A percentile compares a stretch with the other conserved stretches of the same genome.
Conservation (phyloP, 177 flowering plant species). For the Tripterygium wilfordii region DNA sequence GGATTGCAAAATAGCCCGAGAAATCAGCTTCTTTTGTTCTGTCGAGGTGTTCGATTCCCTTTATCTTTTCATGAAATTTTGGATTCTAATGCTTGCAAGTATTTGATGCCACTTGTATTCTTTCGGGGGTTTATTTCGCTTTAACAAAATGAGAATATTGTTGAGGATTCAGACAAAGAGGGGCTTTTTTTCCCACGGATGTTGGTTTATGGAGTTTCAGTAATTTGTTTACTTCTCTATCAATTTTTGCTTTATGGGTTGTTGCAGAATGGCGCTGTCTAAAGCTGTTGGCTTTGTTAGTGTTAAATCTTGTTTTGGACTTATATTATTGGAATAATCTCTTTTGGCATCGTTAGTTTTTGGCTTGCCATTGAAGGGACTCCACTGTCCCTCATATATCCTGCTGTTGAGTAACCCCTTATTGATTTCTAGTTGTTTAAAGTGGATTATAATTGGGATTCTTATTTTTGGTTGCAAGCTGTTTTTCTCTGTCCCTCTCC, state of each 20-base stretch:
- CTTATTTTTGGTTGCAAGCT: too few relatives aligned
- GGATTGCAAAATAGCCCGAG: too few relatives aligned
- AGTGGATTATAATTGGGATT: too few relatives aligned
- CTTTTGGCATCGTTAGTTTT: background rate
- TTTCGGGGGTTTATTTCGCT: too few relatives aligned
- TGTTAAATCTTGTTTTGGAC: background rate
- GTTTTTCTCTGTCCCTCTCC: too few relatives aligned
- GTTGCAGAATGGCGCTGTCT: slow-evolving; percentile 9
- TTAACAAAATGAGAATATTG: slow-evolving; percentile 19
- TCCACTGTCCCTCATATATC: background rate
- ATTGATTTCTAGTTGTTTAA: too few relatives aligned
- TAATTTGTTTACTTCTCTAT: slow-evolving; percentile 1
- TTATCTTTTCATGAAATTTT: too few relatives aligned
- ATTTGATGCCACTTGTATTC: too few relatives aligned
- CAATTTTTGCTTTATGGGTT: slow-evolving; percentile 9
- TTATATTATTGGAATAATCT: too few relatives aligned
- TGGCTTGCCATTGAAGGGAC: background rate
- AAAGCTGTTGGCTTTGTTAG: background rate
- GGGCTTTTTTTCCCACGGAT: slow-evolving; percentile 5
- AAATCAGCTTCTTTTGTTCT: background rate
- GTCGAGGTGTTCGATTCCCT: too few relatives aligned
- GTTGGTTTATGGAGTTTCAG: slow-evolving; percentile 3
- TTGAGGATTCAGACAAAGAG: slow-evolving; percentile 33
- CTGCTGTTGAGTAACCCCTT: too few relatives aligned
- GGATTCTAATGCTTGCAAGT: background rate